Evolutionary conservation across 345 rosid species (phyloP), one percentile per base, ranked within the genome.

Genomic region (Ceriops zippeliana): DNA sequence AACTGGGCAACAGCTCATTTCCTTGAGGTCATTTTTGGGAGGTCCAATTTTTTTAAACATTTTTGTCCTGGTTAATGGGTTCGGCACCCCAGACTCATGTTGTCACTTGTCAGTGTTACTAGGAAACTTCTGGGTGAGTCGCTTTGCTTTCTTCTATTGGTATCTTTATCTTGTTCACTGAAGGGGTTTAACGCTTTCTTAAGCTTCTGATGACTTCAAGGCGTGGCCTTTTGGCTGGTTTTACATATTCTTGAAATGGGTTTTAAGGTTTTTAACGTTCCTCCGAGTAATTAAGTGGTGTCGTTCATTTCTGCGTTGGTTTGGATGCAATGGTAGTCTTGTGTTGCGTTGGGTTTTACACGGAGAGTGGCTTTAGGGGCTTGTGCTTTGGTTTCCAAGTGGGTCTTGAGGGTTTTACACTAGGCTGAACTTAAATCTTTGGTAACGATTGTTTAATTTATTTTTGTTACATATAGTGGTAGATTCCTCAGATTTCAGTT

Each of bases 311-410:
- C 47, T 47, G 68, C 63, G 65, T 63, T 52, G 73, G 73, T 67
- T 62, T 79, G 65, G 56, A 56, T 30, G 65, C 65, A 70, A 49
- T 37, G 38, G 64, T 56, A 58, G 71, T 73, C 75, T 81, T 73
- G 81, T 82, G 72, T 80, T 77, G 42, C 71, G 80, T 62, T 64
- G 75, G 67, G 78, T 59, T 81, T 78, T 74, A 65, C 84, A 83
- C 70, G 82, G 84, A 76, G 84, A 83, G 83, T 80, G 81, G 82
- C 82, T 78, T 74, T 72, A 74, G 88, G 88, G 17, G 68, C 69
- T 71, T 79, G 86, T 72, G 76, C 64, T 79, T n/a, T 47, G 65
- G 69, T 72, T 70, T 70, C 76, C 78, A 63, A 75, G 72, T 69
- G 72, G 81, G 60, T 69, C 21, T 78, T 70, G 52, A 38, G 58